Base-by-base conservation (phyloP, 352 stramenopile species). In the Phytophthora pini region DNA sequence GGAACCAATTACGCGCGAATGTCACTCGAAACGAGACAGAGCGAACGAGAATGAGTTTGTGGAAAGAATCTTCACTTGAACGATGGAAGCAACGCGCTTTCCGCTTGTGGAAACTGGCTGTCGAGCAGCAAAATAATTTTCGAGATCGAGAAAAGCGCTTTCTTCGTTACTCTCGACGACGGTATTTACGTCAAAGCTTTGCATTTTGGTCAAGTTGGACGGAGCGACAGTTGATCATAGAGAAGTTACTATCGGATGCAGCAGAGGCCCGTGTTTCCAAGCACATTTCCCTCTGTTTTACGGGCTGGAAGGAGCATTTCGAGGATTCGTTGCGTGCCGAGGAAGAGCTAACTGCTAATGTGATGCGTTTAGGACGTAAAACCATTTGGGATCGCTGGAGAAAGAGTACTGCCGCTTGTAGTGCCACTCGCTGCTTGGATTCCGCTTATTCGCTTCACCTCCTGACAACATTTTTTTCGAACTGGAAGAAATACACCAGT, bases 191-290 rank as follows among this genome's bases (percentile, higher is more conserved):
- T 15, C 67, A 34, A 36, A 41, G 11, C 6, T 61, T 78, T 27
- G 26, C 15, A 10, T n/a, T 10, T 43, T 78, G 70, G 70, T 32
- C 53, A 12, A 27, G 0, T 43, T 78, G 65, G 61, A 56, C 59
- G 1, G 56, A 75, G 22, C 51, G 15, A 20, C 49, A 56, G 49
- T 15, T 40, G 12, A 41, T 27, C 0, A 3, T 61, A 8, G 9
- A 15, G 1, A 60, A 27, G 8, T 20, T 48, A 9, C 34, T 75
- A 29, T 41, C 52, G 2, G 40, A 64, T 9, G 22, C 43, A 29
- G 31, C n/a, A 17, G 15, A 39, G 27, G 40, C 50, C 40, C 61
- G 67, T 34, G 38, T 9, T 15, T 17, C 6, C 2, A 71, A 47
- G 4, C 39, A 43, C 17, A 22, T 64, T 10, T n/a, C 7, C 10